Conservation (phyloP, 306 rosid species). For the Myrica gale region DNA sequence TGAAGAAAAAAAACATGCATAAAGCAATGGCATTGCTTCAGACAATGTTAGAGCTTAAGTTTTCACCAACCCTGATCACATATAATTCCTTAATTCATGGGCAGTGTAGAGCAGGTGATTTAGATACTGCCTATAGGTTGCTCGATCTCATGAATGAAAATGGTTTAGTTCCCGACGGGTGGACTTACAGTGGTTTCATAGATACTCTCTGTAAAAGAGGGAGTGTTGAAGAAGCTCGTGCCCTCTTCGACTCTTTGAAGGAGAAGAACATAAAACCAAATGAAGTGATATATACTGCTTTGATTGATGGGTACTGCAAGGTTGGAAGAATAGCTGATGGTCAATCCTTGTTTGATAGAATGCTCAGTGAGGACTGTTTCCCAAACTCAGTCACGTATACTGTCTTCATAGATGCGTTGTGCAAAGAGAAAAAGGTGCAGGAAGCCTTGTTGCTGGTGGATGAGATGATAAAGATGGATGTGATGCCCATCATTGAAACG, state of each 20-base stretch:
- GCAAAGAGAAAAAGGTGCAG: slow-evolving; percentile 51
- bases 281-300: slow-evolving; percentile 54
- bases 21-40: slow-evolving; percentile 70
- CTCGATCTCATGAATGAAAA: slow-evolving; percentile 63
- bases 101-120: slow-evolving; percentile 60
- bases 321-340: slow-evolving; percentile 57
- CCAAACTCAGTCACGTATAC: slow-evolving; percentile 63
- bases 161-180: slow-evolving; percentile 61
- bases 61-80: slow-evolving; percentile 54
- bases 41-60: slow-evolving; percentile 58
- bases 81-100: slow-evolving; percentile 74
- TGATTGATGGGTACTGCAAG: slow-evolving; percentile 80
- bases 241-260: slow-evolving; percentile 54
- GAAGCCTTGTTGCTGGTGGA: slow-evolving; percentile 58
- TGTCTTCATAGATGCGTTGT: slow-evolving; percentile 68
- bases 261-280: slow-evolving; percentile 55
- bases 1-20: slow-evolving; percentile 57
- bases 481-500: slow-evolving; percentile 56
- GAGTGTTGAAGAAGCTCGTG: slow-evolving; percentile 52
- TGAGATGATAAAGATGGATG: slow-evolving; percentile 48
- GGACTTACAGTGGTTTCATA: slow-evolving; percentile 55
- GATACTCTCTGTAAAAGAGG: slow-evolving; percentile 64
- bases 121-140: slow-evolving; percentile 66
- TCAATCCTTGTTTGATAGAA: slow-evolving; percentile 49
- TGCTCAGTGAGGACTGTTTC: slow-evolving; percentile 60